phyloP scores from a whole-genome alignment of 306 rosid genomes.

The Rosa persica region DNA sequence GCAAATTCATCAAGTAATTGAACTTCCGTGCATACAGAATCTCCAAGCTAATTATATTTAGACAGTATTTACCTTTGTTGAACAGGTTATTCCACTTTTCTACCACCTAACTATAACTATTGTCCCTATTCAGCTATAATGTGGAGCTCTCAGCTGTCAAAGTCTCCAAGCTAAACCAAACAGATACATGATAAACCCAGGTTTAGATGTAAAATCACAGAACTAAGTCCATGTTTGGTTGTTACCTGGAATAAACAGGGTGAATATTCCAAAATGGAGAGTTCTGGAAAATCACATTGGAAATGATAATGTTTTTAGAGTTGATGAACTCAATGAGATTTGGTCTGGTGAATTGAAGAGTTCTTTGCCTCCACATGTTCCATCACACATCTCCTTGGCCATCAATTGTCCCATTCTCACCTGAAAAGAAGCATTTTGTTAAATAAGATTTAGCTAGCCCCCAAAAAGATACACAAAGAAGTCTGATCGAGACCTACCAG shows the following conservation, averaged over 20 bases:
- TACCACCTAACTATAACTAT: neutral
- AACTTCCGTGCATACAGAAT: neutral
- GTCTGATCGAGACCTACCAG: slow-evolving; percentile 51
- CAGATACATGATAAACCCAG: neutral
- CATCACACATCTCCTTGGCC: slow-evolving; percentile 95
- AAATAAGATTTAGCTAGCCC: neutral
- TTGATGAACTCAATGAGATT: slow-evolving; percentile 76
- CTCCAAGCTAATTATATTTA: neutral
- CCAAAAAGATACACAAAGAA: neutral
- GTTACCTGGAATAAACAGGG: slow-evolving; percentile 92
- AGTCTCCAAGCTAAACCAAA: neutral
- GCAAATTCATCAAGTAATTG: neutral
- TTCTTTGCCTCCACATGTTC: slow-evolving; percentile 95
- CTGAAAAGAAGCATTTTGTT: slow-evolving; percentile 23
- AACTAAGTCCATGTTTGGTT: neutral
- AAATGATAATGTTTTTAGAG: slow-evolving; percentile 66
- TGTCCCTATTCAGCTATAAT: neutral
- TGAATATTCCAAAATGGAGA: slow-evolving; percentile 98
- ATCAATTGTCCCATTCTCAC: slow-evolving; percentile 90
- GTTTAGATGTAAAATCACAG: neutral
- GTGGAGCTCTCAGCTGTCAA: neutral
- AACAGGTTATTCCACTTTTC: neutral
- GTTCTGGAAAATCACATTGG: slow-evolving; percentile 71
- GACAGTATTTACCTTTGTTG: neutral
- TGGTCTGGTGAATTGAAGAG: slow-evolving; percentile 85